phyloP scores from a whole-genome alignment of 768 basidiomycete species.

The Pisolithus tinctorius region DNA sequence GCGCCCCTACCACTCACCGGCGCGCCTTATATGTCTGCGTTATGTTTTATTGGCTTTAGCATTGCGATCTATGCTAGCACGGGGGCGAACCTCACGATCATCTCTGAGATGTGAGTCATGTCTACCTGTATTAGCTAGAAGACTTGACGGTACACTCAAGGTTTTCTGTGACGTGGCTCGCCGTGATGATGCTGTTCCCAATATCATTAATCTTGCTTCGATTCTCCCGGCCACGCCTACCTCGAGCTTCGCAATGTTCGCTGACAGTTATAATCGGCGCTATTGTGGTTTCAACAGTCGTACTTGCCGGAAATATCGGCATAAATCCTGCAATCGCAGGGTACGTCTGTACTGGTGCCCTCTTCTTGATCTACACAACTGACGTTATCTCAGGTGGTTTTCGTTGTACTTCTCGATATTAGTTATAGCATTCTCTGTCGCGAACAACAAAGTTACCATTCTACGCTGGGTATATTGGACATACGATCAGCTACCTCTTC shows the following conservation, averaged over 20 bases:
- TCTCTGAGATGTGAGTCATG: conserved; percentile 50
- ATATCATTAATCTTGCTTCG: conserved; percentile 52
- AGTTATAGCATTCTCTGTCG: conserved; percentile 37
- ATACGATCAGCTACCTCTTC: conserved; percentile 50
- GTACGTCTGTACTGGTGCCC: conserved; percentile 27
- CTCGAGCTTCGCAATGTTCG: conserved; percentile 34
- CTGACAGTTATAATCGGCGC: conserved; percentile 37
- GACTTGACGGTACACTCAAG: conserved; percentile 22
- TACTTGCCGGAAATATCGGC: conserved; percentile 56
- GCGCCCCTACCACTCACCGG: conserved; percentile 41
- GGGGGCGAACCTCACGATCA: conserved; percentile 41
- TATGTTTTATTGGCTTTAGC: conserved; percentile 44
- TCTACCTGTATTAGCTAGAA: not conserved
- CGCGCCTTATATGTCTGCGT: conserved; percentile 46
- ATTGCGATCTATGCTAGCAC: conserved; percentile 52
- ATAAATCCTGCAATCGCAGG: conserved; percentile 50
- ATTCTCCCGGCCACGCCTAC: conserved; percentile 58
- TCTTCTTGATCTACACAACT: not conserved
- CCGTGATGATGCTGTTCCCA: conserved; percentile 60
- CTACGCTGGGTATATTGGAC: conserved; percentile 54
- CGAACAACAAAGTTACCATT: conserved; percentile 49
- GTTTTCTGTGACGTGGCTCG: conserved; percentile 64
- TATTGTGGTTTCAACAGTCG: conserved; percentile 32
- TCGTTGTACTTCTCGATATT: conserved; percentile 53
- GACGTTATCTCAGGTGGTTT: conserved; percentile 43